Percentiles rank a stretch among this genome's conserved stretches.
Evolutionary conservation across 305 asterid species (phyloP).

Genomic region (Euphrasia arctica): DNA sequence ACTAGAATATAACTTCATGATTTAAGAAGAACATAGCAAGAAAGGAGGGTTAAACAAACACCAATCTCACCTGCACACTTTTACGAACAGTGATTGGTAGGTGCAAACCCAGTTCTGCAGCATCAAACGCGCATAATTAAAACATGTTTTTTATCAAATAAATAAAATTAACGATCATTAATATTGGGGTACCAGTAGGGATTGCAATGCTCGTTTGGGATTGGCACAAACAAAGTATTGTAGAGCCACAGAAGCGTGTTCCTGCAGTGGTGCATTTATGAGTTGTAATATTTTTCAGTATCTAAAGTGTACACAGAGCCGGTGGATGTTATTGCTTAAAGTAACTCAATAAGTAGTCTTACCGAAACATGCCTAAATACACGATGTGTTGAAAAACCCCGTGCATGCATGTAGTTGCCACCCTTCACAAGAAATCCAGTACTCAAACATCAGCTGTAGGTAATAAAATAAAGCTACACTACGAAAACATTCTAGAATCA

Average conservation of each 20-base stretch:
- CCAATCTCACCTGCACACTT: slow-evolving; percentile 69
- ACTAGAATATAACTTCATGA: not conserved
- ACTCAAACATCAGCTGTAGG: slow-evolving; percentile 32
- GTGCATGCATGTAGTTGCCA: slow-evolving; percentile 82
- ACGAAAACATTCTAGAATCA: slow-evolving; percentile 21
- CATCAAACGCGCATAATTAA: slow-evolving; percentile 13
- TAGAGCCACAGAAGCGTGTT: slow-evolving; percentile 89
- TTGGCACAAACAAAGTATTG: slow-evolving; percentile 60
- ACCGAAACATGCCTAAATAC: slow-evolving; percentile 79
- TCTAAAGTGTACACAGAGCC: not conserved
- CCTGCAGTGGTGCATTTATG: slow-evolving; percentile 40
- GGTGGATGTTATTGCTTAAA: not conserved
- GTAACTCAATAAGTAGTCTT: slow-evolving; percentile 24
- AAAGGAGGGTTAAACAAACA: not conserved
- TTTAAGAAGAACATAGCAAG: not conserved
- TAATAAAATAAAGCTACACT: not conserved
- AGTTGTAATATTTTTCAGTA: slow-evolving; percentile 17
- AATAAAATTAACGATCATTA: slow-evolving; percentile 4
- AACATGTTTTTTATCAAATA: not conserved
- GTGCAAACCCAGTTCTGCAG: slow-evolving; percentile 88
- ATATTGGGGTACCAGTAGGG: slow-evolving; percentile 45
- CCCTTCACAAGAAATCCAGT: slow-evolving; percentile 50
- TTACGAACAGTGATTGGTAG: slow-evolving; percentile 64
- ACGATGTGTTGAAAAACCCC: slow-evolving; percentile 66
- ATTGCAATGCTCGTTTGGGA: slow-evolving; percentile 53